Conservation (phyloP, 2,329 filamentous ascomycete genomes). For the Cercospora sp. region DNA sequence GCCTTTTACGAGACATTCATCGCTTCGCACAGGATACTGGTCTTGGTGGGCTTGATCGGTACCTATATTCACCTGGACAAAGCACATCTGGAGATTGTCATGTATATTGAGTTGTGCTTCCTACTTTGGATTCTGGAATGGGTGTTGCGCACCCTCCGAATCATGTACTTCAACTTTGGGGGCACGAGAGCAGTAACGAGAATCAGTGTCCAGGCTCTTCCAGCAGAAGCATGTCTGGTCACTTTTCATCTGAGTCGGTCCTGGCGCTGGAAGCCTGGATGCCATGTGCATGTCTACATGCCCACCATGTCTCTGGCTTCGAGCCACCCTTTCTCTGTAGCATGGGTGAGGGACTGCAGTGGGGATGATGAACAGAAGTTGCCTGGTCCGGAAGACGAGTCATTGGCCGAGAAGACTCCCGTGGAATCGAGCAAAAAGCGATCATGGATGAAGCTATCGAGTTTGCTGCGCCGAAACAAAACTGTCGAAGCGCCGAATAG, state of each 20-base stretch:
- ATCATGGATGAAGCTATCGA: background rate
- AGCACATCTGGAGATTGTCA: constrained; percentile 62
- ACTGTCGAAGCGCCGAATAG: background rate
- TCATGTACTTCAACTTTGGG: background rate
- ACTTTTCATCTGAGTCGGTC: constrained; percentile 60
- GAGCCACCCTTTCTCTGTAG: constrained; percentile 53
- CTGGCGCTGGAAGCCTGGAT: constrained; percentile 55
- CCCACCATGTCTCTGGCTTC: constrained; percentile 48
- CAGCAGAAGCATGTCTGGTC: constrained; percentile 57
- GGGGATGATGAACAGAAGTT: background rate
- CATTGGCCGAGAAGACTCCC: background rate
- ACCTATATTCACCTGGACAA: constrained; percentile 77
- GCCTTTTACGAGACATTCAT: constrained; percentile 96
- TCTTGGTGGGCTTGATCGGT: constrained; percentile 64
- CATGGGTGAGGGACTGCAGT: constrained; percentile 44
- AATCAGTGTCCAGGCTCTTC: background rate
- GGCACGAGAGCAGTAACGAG: background rate
- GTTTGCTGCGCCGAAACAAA: background rate
- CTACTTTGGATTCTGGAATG: background rate
- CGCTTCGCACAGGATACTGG: constrained; percentile 77
- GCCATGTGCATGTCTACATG: constrained; percentile 62
- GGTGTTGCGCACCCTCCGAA: background rate
- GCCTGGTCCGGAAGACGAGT: background rate
- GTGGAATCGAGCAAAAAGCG: background rate
- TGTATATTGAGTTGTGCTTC: background rate